phyloP scores from a whole-genome alignment of 1,284 basidiomycete species.

The Ceratobasidium sp. region DNA sequence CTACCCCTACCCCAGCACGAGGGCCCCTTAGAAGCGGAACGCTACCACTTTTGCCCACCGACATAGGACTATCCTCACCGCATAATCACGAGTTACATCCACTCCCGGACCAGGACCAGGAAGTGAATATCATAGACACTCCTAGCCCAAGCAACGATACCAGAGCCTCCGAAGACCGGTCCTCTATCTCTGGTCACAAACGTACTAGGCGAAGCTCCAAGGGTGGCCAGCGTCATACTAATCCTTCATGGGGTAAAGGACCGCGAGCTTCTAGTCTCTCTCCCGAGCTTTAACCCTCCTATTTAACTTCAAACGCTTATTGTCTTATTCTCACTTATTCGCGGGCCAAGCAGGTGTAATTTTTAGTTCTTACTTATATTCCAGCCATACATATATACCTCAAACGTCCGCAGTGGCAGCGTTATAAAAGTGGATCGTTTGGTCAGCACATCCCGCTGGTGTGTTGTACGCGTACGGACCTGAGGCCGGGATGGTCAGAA shows the following conservation, averaged over 20 bases:
- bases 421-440: conserved; percentile 74
- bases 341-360: conserved; percentile 2
- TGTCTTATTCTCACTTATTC: conserved; percentile 16
- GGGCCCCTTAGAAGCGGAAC: not conserved
- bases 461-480: conserved; percentile 65
- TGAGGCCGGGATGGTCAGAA: conserved; percentile 1
- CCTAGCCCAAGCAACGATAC: conserved; percentile 8
- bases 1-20: not conserved
- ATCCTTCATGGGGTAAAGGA: not conserved
- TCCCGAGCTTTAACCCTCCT: not conserved
- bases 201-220: not conserved
- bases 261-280: not conserved
- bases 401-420: conserved; percentile 59
- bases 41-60: not conserved
- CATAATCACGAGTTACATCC: not conserved
- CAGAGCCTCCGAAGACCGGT: not conserved
- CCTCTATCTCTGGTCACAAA: not conserved
- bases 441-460: conserved; percentile 65
- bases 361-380: conserved; percentile 21
- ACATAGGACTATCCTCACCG: not conserved
- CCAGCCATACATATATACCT: conserved; percentile 12
- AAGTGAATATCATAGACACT: not conserved
- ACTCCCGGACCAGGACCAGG: not conserved
- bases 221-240: not conserved
- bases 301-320: not conserved